Evolutionary conservation across 2,329 filamentous ascomycete genomes (phyloP), one percentile per base, ranked within the genome.

Genomic region (Neonectria faginata): DNA sequence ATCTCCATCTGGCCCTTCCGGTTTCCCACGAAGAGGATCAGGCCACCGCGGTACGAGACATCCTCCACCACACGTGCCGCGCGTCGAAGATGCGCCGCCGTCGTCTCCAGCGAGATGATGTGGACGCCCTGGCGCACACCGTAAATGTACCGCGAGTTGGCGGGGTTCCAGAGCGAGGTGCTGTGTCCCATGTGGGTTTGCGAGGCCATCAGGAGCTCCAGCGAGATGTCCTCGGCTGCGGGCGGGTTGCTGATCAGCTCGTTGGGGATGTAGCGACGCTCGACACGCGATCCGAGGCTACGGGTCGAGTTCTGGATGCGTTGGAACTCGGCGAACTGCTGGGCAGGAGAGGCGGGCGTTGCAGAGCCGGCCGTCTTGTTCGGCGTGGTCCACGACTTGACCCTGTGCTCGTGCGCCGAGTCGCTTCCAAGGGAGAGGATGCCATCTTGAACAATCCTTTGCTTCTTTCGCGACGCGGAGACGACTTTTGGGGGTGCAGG

Each of bases 71-170:
- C 89, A 73, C 94, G 92, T n/a, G 94, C 93, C 5, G 96, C 94
- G 55, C 96, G 90, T n/a, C 95, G 90, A 60, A 99, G 86, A 80
- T 98, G 91, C 16, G 94, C 91, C 14, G 94, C 93, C 33, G 92
- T 98, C 65, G 89, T 86, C 77, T 99, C 96, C 3, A 98, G 89
- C 10, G 91, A 92, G 79, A 99, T 97, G 77, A 99, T 94, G 81
- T 97, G 95, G 66, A 97, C 90, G 16, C 92, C 93, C 71, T 96
- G 88, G 48, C 96, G 87, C 66, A 97, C 88, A 73, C 96, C 96
- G 78, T 92, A 94, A 77, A 99, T 98, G 82, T 98, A 98, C 70
- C 92, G 88, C 69, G 94, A 91, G 82, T 98, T 99, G 57, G 89
- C 90, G 11, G 96, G 94, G 81, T 99, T 97, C 96, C 96, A 99